Conservation (phyloP, 2,329 filamentous ascomycete genomes). For the Cladosporium sp. region DNA sequence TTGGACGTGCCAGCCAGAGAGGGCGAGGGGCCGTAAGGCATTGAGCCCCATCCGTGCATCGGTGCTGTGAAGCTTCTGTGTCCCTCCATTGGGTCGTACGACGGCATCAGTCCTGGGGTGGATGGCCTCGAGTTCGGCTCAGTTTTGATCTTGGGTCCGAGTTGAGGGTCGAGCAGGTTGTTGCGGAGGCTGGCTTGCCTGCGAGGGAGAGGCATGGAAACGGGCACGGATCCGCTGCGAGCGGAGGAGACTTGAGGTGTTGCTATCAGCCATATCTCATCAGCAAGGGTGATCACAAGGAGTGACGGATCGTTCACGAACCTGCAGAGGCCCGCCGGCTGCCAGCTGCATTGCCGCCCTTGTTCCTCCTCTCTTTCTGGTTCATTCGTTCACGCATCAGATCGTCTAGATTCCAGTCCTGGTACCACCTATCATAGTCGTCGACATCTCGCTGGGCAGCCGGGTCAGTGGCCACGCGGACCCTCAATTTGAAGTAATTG, state of each 20-base stretch:
- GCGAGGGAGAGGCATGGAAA: conserved; percentile 17
- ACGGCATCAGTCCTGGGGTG: conserved; percentile 27
- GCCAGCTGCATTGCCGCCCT: background rate
- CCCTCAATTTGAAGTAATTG: conserved; percentile 76
- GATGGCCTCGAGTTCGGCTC: conserved; percentile 31
- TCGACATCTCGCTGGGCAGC: conserved; percentile 63
- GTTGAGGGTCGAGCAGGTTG: conserved; percentile 34
- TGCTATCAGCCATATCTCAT: background rate
- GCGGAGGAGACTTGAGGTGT: conserved; percentile 18
- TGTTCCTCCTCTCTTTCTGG: conserved; percentile 65
- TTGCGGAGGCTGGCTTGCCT: conserved; percentile 26
- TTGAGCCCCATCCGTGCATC: conserved; percentile 40
- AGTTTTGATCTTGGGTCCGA: conserved; percentile 28
- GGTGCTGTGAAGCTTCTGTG: conserved; percentile 34
- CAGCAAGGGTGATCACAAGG: conserved; percentile 10
- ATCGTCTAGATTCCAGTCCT: conserved; percentile 66
- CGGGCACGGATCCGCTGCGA: conserved; percentile 28
- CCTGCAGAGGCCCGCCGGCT: conserved; percentile 14
- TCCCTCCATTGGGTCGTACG: conserved; percentile 21
- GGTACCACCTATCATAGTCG: conserved; percentile 77
- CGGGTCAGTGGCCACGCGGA: conserved; percentile 62
- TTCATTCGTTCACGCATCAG: conserved; percentile 77
- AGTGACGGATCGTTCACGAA: background rate
- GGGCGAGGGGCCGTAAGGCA: conserved; percentile 20
- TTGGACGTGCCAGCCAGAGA: conserved; percentile 29